These are phyloP conservation scores for Candida anglica DNA, from an alignment of 805 yeast species.

Conservation along the genomic window DNA sequence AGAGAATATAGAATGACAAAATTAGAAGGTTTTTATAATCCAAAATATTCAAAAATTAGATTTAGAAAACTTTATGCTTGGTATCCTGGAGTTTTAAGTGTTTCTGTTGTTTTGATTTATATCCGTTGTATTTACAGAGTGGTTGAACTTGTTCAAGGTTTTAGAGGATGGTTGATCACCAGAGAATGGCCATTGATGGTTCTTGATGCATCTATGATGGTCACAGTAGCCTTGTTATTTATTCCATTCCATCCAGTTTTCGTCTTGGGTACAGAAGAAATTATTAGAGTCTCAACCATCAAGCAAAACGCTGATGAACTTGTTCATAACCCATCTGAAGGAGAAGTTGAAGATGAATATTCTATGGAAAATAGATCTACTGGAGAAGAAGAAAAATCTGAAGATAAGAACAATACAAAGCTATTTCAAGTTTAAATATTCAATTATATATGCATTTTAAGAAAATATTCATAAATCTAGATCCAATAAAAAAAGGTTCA, in stretches of 20 bases:
- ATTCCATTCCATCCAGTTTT: constrained; percentile 37
- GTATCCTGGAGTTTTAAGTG: constrained; percentile 31
- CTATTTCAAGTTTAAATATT: too few species aligned
- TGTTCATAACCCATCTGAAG: too few species aligned
- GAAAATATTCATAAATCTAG: too few species aligned
- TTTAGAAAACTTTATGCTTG: constrained; percentile 21
- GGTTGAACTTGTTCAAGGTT: constrained; percentile 37
- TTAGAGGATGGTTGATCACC: constrained; percentile 29
- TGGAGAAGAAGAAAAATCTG: background rate
- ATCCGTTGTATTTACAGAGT: constrained; percentile 37
- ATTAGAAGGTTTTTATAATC: constrained; percentile 29
- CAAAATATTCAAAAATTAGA: constrained; percentile 20
- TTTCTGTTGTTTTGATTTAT: constrained; percentile 28
- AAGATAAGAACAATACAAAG: too few species aligned
- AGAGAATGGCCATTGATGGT: constrained; percentile 36
- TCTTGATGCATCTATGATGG: constrained; percentile 36
- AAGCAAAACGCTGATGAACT: constrained; percentile 20
- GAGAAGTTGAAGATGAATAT: constrained; percentile 4
- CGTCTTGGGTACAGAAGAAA: constrained; percentile 27
- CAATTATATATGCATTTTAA: too few species aligned
- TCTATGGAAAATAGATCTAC: background rate
- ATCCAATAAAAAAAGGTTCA: too few species aligned
- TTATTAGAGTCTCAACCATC: constrained; percentile 22
- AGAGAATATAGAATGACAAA: constrained; percentile 15
- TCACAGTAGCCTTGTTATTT: constrained; percentile 30